Evolutionary conservation across 257 asterid species (phyloP).

Genomic region (Coffea canephora): DNA sequence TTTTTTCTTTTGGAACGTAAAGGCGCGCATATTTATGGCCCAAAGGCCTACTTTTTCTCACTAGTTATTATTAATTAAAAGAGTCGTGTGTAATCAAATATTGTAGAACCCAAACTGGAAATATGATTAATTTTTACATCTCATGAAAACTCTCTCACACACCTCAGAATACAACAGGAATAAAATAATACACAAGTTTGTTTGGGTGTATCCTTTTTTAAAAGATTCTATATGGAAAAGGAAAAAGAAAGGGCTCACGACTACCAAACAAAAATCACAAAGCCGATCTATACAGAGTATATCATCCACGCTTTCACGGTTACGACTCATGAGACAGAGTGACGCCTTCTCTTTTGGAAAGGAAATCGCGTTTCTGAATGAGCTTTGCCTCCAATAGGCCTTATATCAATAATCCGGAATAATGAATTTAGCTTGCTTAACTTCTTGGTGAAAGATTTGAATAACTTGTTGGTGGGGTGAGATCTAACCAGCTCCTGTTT

Average conservation of each 20-base stretch:
- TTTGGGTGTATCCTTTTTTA: neutral
- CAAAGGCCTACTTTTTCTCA: neutral
- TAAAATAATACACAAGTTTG: neutral
- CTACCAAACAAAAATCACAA: constrained; percentile 24
- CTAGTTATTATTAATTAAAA: neutral
- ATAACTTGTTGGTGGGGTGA: constrained; percentile 64
- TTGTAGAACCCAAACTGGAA: neutral
- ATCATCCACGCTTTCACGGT: constrained; percentile 25
- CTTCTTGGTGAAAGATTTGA: constrained; percentile 72
- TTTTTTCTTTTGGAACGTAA: too few relatives aligned
- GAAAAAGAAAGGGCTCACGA: neutral
- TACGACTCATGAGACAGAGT: constrained; percentile 63
- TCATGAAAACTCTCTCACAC: neutral
- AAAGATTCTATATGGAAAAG: neutral
- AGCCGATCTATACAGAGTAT: constrained; percentile 33
- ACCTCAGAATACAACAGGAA: neutral
- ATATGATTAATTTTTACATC: neutral
- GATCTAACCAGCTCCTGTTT: constrained; percentile 81
- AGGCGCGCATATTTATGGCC: too few relatives aligned
- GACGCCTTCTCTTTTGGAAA: constrained; percentile 77
- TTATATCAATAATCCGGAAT: constrained; percentile 59
- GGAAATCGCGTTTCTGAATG: constrained; percentile 54
- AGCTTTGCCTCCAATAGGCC: constrained; percentile 44
- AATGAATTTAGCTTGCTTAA: constrained; percentile 60
- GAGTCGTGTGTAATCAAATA: neutral